These are phyloP conservation scores for Pseudogymnoascus sp. DNA, from an alignment of 2,329 filamentous ascomycete species.

Conservation along the genomic window DNA sequence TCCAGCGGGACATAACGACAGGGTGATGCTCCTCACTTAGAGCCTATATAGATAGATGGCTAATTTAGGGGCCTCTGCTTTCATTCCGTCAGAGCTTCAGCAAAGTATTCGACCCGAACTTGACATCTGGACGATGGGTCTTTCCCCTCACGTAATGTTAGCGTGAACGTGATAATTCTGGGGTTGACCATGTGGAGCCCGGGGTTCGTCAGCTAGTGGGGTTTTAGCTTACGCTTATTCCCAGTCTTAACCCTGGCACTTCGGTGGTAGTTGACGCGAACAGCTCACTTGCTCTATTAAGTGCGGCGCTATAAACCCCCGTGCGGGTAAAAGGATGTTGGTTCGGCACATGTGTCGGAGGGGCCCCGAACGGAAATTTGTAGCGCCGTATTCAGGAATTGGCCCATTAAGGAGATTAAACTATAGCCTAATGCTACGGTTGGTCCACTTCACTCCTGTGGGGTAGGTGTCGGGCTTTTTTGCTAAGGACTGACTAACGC, in stretches of 20 bases:
- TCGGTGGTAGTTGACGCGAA: background rate
- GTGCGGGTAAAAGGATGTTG: background rate
- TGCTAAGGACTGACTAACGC: background rate
- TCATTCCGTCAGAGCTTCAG: background rate
- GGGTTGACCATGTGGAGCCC: background rate
- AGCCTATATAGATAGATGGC: background rate
- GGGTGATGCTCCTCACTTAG: background rate
- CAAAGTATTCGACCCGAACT: background rate
- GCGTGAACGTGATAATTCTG: background rate
- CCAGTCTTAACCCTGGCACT: background rate
- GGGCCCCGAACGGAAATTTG: background rate
- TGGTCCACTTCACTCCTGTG: background rate
- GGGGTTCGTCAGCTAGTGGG: background rate
- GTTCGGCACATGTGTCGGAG: background rate
- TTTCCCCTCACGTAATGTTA: background rate
- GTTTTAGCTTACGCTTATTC: background rate
- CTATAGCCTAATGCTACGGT: background rate
- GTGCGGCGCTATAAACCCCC: background rate
- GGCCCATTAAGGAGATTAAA: background rate
- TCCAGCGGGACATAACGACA: background rate
- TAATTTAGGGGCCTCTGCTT: background rate
- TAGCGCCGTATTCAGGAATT: background rate
- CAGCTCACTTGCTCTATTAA: background rate
- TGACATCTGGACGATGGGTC: background rate
- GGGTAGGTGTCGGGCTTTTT: background rate